A percentile compares a stretch with the other conserved stretches of the same genome.
Conservation (phyloP, 1,284 basidiomycete genomes). For the Psilocybe mexicana region DNA sequence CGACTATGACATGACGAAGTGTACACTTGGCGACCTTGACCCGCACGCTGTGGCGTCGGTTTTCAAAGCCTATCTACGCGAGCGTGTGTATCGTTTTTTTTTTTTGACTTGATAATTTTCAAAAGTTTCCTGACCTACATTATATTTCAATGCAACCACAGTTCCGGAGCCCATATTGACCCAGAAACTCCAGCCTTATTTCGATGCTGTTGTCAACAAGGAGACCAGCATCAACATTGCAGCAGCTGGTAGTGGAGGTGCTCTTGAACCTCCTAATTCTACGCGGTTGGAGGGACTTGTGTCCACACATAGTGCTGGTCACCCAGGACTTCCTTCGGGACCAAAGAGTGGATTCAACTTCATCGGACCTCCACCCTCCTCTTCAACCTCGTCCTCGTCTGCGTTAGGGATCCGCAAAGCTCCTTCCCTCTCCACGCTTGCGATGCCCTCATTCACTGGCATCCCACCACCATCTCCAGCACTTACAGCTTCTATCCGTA, state of each 20-base stretch:
- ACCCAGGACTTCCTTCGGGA: slow-evolving; percentile 40
- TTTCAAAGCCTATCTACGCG: slow-evolving; percentile 80
- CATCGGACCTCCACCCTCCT: background rate
- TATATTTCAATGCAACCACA: slow-evolving; percentile 30
- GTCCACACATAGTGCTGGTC: slow-evolving; percentile 17
- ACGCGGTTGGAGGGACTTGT: slow-evolving; percentile 8
- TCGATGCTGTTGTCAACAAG: slow-evolving; percentile 71
- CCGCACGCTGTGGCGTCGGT: slow-evolving; percentile 90
- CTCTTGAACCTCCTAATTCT: background rate
- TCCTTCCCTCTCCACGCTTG: slow-evolving; percentile 74
- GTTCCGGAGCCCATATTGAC: slow-evolving; percentile 86
- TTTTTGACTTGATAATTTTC: background rate
- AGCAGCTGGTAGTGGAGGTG: slow-evolving; percentile 5
- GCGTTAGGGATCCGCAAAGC: slow-evolving; percentile 56
- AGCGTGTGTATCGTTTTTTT: slow-evolving; percentile 51
- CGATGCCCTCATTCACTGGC: slow-evolving; percentile 63
- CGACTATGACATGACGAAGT: slow-evolving; percentile 78
- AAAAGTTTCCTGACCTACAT: background rate
- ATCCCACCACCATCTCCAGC: slow-evolving; percentile 58
- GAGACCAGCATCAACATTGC: slow-evolving; percentile 43
- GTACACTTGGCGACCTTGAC: slow-evolving; percentile 81
- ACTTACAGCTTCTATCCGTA: slow-evolving; percentile 52
- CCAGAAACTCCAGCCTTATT: slow-evolving; percentile 62
- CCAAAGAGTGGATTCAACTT: slow-evolving; percentile 35
- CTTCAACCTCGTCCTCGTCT: background rate